Percentiles rank a stretch among this genome's conserved stretches.
phyloP scores from a whole-genome alignment of 2,329 filamentous ascomycete genomes.

The Penicillium fuscoglaucum region DNA sequence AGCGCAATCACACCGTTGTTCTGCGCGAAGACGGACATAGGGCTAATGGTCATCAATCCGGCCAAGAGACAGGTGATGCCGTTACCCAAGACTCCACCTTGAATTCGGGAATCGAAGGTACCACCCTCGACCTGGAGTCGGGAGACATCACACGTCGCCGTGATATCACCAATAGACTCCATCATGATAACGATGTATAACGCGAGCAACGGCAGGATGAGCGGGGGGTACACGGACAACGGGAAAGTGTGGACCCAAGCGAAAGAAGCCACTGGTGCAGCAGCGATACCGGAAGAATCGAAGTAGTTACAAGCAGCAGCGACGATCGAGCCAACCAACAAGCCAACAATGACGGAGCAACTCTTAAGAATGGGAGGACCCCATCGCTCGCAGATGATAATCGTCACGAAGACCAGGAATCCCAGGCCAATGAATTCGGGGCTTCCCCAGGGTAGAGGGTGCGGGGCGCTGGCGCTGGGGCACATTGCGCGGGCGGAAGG shows the following conservation, averaged over 20 bases:
- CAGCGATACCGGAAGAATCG: constrained; percentile 57
- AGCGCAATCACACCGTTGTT: constrained; percentile 70
- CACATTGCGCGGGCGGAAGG: constrained; percentile 58
- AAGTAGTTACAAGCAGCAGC: constrained; percentile 68
- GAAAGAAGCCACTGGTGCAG: constrained; percentile 64
- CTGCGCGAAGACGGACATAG: constrained; percentile 68
- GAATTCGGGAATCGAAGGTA: constrained; percentile 67
- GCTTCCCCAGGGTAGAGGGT: constrained; percentile 61
- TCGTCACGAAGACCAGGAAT: constrained; percentile 66
- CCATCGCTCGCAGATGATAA: constrained; percentile 68
- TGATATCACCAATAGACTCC: constrained; percentile 68
- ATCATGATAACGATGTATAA: constrained; percentile 64
- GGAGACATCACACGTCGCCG: constrained; percentile 67
- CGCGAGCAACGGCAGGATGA: constrained; percentile 63
- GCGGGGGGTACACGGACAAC: constrained; percentile 63
- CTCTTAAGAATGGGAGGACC: constrained; percentile 70
- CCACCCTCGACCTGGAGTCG: constrained; percentile 63
- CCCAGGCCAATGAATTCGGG: constrained; percentile 67
- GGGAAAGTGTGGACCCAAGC: constrained; percentile 70
- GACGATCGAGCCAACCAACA: constrained; percentile 67
- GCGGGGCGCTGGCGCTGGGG: constrained; percentile 59
- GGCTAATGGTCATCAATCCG: constrained; percentile 65
- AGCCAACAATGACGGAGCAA: constrained; percentile 63
- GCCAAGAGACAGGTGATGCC: constrained; percentile 65
- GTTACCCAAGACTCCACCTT: constrained; percentile 67